Base-by-base conservation (phyloP, 1,284 basidiomycete genomes). In the Anthracocystis walkeri region DNA sequence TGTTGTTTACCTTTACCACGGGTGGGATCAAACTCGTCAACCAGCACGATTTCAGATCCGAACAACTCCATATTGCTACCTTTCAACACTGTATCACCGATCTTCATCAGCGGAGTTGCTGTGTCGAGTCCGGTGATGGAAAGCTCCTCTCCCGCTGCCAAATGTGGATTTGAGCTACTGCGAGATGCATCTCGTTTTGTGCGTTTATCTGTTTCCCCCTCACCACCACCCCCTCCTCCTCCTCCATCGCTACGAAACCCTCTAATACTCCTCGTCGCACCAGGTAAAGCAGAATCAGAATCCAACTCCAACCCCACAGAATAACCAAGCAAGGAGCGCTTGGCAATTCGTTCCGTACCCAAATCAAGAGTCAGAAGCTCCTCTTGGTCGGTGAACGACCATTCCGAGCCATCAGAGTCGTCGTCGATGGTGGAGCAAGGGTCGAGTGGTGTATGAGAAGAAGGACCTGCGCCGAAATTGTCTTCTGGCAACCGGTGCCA, bases 71-170 rank as follows among this genome's bases (percentile, higher is more conserved):
- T 60, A 12, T 49, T 49, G 7, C 31, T 53, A 1, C 75, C 70
- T 1, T 65, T 42, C 14, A 77, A 41, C 0, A 77, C 50, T 1
- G 66, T 73, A 23, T 73, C 62, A 29, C 58, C 57, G 51, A 77
- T 59, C 58, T 77, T 73, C 50, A 77, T 49, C 16, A 77, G 38
- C 0, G 75, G 75, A 8, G 33, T 27, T 4, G 49, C 1, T 3
- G 70, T 73, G 20, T 73, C 59, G 18, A 77, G 54, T 1, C 75
- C 75, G 1, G 70, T 77, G 16, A 77, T 49, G 23, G 65, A 64
- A 4, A 77, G 54, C 52, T 51, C 46, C 18, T 72, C 65, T 0
- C 69, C 69, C 0, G 65, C 53, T 16, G 42, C 74, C 2, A 68
- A 16, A 21, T 67, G 74, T 14, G 55, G 18, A 16, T 40, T 27